Conservation (phyloP, 2,329 filamentous ascomycete genomes). For the Fusarium burgessii region DNA sequence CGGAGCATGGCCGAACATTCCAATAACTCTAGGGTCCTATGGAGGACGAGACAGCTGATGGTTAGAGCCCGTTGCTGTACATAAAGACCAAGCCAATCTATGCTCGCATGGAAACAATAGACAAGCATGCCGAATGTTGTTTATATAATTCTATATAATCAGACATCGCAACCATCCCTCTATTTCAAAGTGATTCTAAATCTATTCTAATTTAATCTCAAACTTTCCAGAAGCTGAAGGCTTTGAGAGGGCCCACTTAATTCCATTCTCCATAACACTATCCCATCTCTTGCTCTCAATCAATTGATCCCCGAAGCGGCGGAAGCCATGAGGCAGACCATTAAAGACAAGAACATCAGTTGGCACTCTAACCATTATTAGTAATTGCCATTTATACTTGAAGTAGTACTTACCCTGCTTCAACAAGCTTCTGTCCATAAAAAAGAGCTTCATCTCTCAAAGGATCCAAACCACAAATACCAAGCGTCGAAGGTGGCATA, state of each 20-base stretch:
- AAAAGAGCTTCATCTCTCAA: conserved; percentile 62
- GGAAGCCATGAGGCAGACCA: conserved; percentile 66
- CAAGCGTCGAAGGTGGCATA: conserved; percentile 59
- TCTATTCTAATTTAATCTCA: conserved; percentile 22
- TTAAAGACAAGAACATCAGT: conserved; percentile 62
- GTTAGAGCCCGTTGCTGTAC: too few relatives aligned
- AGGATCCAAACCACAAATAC: conserved; percentile 60
- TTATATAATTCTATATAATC: neutral
- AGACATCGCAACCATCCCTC: too few relatives aligned
- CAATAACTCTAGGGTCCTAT: neutral
- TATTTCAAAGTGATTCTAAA: too few relatives aligned
- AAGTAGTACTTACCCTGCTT: conserved; percentile 55
- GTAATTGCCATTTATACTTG: accelerated
- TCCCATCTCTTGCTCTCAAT: conserved; percentile 57
- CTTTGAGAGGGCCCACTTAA: conserved; percentile 55
- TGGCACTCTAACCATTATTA: conserved; percentile 53
- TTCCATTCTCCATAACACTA: conserved; percentile 56
- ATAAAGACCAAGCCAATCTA: too few relatives aligned
- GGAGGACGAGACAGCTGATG: neutral
- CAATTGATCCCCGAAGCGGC: conserved; percentile 54
- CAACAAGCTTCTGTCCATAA: conserved; percentile 57
- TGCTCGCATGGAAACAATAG: too few relatives aligned
- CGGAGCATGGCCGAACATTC: neutral
- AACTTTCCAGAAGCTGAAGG: conserved; percentile 49
- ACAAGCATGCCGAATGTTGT: neutral